Evolutionary conservation across 306 rosid species (phyloP).

Genomic region (Cyclanthera cordifolia): DNA sequence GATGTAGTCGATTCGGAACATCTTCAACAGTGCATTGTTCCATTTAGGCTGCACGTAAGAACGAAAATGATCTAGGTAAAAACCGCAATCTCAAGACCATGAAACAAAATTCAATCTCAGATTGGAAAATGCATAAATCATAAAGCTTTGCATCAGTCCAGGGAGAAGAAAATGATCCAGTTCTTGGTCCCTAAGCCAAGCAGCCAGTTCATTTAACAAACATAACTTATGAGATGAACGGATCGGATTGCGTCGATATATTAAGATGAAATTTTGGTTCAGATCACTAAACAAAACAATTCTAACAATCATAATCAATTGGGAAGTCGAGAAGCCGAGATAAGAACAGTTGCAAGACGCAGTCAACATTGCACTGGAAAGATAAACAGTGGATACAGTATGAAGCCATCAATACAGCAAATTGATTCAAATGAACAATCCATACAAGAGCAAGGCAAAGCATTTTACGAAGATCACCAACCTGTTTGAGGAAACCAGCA

Average conservation of each 20-base stretch:
- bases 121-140: background rate
- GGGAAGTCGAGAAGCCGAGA: background rate
- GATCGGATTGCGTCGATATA: background rate
- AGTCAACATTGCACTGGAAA: background rate
- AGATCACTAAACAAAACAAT: background rate
- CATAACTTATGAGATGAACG: background rate
- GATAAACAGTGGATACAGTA: background rate
- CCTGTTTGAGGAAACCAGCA: slow-evolving; percentile 98
- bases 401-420: background rate
- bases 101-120: background rate
- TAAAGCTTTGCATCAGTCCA: background rate
- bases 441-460: background rate
- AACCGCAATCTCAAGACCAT: background rate
- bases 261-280: background rate
- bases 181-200: background rate
- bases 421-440: background rate
- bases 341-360: background rate
- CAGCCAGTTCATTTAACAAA: background rate
- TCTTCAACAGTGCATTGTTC: slow-evolving; percentile 85
- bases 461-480: slow-evolving; percentile 12
- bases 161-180: background rate
- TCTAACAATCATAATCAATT: background rate
- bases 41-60: slow-evolving; percentile 73
- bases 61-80: background rate
- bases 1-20: slow-evolving; percentile 79